Base-by-base conservation (phyloP, 2,329 filamentous ascomycete genomes). In the Neurospora crassa region DNA sequence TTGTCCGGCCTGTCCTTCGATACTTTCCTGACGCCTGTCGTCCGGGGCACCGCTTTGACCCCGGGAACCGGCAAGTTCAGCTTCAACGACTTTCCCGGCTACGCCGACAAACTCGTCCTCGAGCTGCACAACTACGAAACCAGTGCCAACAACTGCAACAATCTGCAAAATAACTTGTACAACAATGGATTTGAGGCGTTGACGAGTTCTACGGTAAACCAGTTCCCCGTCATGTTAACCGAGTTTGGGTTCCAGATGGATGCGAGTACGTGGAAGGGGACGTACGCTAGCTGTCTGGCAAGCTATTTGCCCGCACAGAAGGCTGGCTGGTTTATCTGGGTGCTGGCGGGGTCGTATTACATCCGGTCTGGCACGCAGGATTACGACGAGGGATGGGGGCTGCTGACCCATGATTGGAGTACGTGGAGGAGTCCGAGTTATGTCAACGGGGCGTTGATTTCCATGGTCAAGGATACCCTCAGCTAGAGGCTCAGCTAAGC, bases 121-220 rank as follows among this genome's bases (percentile, higher is more conserved):
- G 88, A 90, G 77, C 80, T 89, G 11, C 88, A 90, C 81, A 89
- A 88, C 79, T 90, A 90, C 78, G 81, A 87, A 29, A 63, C 16
- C 74, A 76, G 78, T n/a, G 83, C 83, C 3, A 81, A 78, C 0
- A 83, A 80, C 75, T 90, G 88, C 77, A 76, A 77, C 10, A 79
- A 79, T 10, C 81, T 89, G 14, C 78, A 82, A 73, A 77, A 79
- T 68, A 83, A 83, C 20, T 79, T 89, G 6, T 83, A 84, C 77
- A 81, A 80, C 69, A 82, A 83, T 71, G 88, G 87, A 0, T 89
- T 88, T 80, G 81, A 84, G 74, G 85, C 86, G 1, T 81, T 86
- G 78, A 80, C 83, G 73, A 72, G 79, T 0, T 76, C 77, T 5
- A 86, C 83, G 77, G 74, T 79, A 40, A 82, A 82, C 71, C 75